Percentiles rank a stretch among this genome's conserved stretches.
phyloP scores from a whole-genome alignment of 805 yeast genomes.

The Yarrowia alimentaria region DNA sequence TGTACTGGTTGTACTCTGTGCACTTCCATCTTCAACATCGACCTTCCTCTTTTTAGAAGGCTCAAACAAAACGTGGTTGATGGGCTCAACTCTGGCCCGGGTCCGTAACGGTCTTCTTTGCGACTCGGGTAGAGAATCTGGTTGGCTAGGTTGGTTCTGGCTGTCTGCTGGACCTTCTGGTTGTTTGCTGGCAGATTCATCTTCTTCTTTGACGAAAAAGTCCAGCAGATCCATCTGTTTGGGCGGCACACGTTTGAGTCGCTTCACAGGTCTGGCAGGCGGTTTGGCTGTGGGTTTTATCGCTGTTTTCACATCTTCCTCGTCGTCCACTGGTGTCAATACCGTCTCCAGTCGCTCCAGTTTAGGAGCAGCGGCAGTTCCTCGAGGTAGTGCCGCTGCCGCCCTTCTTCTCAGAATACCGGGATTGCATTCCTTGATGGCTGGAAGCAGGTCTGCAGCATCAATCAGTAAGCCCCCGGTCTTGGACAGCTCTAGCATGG shows the following conservation, averaged over 20 bases:
- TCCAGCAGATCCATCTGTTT: constrained; percentile 17
- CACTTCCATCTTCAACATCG: not conserved
- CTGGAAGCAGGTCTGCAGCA: constrained; percentile 6
- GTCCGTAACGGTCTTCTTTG: constrained; percentile 8
- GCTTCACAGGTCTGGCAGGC: not conserved
- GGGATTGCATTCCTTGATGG: constrained; percentile 7
- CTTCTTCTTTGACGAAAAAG: constrained; percentile 22
- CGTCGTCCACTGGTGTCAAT: not conserved
- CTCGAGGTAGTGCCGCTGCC: not conserved
- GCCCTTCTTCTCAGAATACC: constrained; percentile 5
- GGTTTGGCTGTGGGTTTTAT: not conserved
- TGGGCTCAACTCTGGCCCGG: constrained; percentile 8
- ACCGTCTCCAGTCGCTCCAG: constrained; percentile 15
- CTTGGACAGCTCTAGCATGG: not conserved
- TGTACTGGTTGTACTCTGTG: not conserved
- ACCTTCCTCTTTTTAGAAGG: not conserved
- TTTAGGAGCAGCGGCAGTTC: too few species aligned
- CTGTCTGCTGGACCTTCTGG: not conserved
- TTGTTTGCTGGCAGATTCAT: not conserved
- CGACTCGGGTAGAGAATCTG: not conserved
- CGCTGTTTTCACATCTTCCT: not conserved
- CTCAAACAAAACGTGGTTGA: not conserved
- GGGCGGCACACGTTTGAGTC: not conserved
- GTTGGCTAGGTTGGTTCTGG: not conserved
- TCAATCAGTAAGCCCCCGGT: constrained; percentile 1